Percentiles rank a stretch among this genome's conserved stretches.
phyloP scores from a whole-genome alignment of 768 basidiomycete species.

The Rhizopogon vinicolor region DNA sequence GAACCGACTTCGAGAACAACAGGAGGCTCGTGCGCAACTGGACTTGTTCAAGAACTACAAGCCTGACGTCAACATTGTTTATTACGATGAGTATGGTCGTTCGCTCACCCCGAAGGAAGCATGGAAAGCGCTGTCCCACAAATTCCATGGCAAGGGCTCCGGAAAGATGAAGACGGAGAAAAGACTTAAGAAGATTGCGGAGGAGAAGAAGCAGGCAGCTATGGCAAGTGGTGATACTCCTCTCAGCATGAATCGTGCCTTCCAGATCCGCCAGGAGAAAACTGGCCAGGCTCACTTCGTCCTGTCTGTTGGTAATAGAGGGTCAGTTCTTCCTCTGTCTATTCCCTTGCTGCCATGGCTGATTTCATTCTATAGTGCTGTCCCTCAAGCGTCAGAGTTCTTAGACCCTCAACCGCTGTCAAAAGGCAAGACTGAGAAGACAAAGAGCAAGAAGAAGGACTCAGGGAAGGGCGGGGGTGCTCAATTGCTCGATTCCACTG shows the following conservation, averaged over 20 bases:
- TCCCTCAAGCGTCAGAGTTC: conserved; percentile 81
- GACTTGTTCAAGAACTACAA: conserved; percentile 92
- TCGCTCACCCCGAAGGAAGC: conserved; percentile 90
- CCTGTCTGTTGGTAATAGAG: conserved; percentile 88
- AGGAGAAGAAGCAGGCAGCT: conserved; percentile 90
- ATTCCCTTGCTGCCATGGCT: neutral
- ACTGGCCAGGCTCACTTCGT: conserved; percentile 96
- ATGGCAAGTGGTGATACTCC: conserved; percentile 97
- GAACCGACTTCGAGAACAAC: conserved; percentile 86
- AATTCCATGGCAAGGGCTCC: conserved; percentile 97
- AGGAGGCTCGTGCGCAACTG: conserved; percentile 77
- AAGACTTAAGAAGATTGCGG: conserved; percentile 92
- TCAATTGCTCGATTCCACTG: conserved; percentile 43
- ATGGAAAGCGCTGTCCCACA: conserved; percentile 96
- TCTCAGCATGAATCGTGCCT: conserved; percentile 90
- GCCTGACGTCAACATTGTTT: conserved; percentile 93
- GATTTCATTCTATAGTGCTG: conserved; percentile 50
- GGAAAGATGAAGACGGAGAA: conserved; percentile 98
- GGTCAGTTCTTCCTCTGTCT: conserved; percentile 42
- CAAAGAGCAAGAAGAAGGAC: conserved; percentile 78
- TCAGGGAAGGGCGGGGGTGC: conserved; percentile 42
- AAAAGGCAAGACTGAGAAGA: conserved; percentile 81
- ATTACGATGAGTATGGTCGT: conserved; percentile 95
- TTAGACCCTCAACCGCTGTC: conserved; percentile 76
- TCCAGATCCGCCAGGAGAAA: conserved; percentile 90